Conservation (phyloP, 768 basidiomycete genomes). For the Roridomyces roridus region DNA sequence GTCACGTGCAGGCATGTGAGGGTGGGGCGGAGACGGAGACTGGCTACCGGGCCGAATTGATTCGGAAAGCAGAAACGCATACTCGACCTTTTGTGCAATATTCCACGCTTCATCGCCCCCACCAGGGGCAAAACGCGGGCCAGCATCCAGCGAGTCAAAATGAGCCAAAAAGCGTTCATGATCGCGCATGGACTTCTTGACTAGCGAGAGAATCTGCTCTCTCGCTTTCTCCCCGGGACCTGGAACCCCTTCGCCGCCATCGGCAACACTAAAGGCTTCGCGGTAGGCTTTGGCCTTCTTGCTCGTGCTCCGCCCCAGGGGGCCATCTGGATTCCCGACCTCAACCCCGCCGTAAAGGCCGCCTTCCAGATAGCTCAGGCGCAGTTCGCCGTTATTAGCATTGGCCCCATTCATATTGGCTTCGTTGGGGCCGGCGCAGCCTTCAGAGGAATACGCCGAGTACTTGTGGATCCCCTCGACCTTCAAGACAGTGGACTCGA, state of each 20-base stretch:
- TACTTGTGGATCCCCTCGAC: conserved; percentile 73
- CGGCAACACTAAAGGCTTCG: conserved; percentile 49
- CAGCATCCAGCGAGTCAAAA: conserved; percentile 76
- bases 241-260: conserved; percentile 4
- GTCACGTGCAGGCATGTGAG: conserved; percentile 14
- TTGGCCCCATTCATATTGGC: conserved; percentile 15
- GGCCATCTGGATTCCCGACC: conserved; percentile 81
- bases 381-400: conserved; percentile 75
- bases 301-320: conserved; percentile 64
- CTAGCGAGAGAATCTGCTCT: conserved; percentile 61
- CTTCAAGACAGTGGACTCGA: conserved; percentile 74
- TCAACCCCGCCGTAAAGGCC: conserved; percentile 87
- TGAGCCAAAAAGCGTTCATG: conserved; percentile 85
- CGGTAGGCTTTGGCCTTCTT: conserved; percentile 72
- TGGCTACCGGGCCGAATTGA: conserved; percentile 68
- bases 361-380: conserved; percentile 77
- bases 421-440: conserved; percentile 2
- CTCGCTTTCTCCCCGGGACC: conserved; percentile 50
- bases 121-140: conserved; percentile 36
- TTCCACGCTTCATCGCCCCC: conserved; percentile 36
- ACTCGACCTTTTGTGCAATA: conserved; percentile 61
- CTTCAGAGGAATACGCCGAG: conserved; percentile 36
- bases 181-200: conserved; percentile 82
- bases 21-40: conserved; percentile 25
- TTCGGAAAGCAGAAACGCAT: conserved; percentile 74